Evolutionary conservation across 2,329 filamentous ascomycete genomes (phyloP), one percentile per base, ranked within the genome.

Genomic region (Colletotrichum trifolii): DNA sequence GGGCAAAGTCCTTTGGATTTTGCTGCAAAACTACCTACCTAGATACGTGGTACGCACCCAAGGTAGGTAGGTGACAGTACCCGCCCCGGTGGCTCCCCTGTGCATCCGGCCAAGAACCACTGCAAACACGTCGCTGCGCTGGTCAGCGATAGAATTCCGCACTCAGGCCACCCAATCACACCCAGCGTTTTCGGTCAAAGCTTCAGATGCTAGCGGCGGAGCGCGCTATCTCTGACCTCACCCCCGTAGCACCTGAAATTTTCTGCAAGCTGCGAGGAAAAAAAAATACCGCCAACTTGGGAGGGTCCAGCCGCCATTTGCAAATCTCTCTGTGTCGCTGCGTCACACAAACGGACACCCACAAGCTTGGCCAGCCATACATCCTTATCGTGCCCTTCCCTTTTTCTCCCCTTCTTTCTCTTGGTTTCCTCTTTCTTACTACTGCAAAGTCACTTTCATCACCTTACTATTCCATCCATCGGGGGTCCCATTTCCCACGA

Each of bases 191-290:
- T 7, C 3, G 5, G 46, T 48, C 62, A n/a, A 53, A 65, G 62
- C 58, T 62, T 65, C 52, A 6, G 39, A 25, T 54, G 15, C 43
- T 11, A 17, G 38, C 55, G 43, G 55, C 55, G 61, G 57, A 64
- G 45, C 62, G 62, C 62, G 57, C 62, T 60, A 52, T 55, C 62
- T 64, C 52, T 65, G 62, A 65, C 62, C 62, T 65, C 62, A 65
- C 62, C 62, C 62, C 62, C 57, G 58, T 52, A 56, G 52, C 58
- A 65, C 58, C 58, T 65, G 58, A 65, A 65, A 65, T 65, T 65
- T 65, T 65, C 46, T 61, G 62, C 62, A 62, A 60, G 38, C 39
- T 55, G 52, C 46, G 35, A 43, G 43, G 25, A 1, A 25, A 25
- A 56, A 56, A 65, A 63, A 53, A 62, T 62, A 62, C 62, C 58